These are phyloP conservation scores for Viola pubescens DNA, from an alignment of 441 rosid species.

Conservation along the genomic window DNA sequence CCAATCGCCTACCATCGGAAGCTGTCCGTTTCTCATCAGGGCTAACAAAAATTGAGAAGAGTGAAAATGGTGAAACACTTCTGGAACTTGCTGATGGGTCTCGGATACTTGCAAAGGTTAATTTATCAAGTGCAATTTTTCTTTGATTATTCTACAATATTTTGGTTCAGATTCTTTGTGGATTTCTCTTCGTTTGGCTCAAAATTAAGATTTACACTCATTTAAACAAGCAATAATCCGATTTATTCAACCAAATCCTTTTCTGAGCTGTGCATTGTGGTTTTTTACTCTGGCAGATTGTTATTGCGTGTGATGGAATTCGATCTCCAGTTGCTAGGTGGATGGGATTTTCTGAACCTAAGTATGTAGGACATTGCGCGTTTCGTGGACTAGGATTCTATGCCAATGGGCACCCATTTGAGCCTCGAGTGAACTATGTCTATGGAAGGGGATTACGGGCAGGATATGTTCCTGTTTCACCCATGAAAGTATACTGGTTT, in stretches of 20 bases:
- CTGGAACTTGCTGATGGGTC: conserved; percentile 58
- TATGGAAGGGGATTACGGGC: conserved; percentile 82
- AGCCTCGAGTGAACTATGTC: conserved; percentile 51
- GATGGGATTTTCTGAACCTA: conserved; percentile 85
- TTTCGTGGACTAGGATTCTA: conserved; percentile 68
- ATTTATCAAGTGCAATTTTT: not conserved
- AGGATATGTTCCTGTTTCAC: conserved; percentile 74
- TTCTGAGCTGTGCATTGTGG: not conserved
- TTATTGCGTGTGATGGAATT: conserved; percentile 81
- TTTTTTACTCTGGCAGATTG: conserved; percentile 39
- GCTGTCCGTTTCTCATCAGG: conserved; percentile 63
- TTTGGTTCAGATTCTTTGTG: not conserved
- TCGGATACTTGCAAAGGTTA: conserved; percentile 57
- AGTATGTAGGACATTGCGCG: conserved; percentile 69
- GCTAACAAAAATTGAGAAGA: conserved; percentile 40
- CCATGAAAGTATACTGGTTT: conserved; percentile 82
- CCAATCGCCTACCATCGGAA: conserved; percentile 53
- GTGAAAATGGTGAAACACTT: conserved; percentile 38
- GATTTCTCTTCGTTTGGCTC: too few relatives aligned
- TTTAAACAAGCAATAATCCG: too few relatives aligned
- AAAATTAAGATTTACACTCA: too few relatives aligned
- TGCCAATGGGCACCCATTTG: conserved; percentile 63
- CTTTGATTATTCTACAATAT: not conserved
- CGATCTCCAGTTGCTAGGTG: conserved; percentile 67
- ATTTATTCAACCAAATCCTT: not conserved